Evolutionary conservation across 306 rosid genomes (phyloP), one percentile per base, ranked within the genome.

Genomic region (Cucurbita argyrosperma): DNA sequence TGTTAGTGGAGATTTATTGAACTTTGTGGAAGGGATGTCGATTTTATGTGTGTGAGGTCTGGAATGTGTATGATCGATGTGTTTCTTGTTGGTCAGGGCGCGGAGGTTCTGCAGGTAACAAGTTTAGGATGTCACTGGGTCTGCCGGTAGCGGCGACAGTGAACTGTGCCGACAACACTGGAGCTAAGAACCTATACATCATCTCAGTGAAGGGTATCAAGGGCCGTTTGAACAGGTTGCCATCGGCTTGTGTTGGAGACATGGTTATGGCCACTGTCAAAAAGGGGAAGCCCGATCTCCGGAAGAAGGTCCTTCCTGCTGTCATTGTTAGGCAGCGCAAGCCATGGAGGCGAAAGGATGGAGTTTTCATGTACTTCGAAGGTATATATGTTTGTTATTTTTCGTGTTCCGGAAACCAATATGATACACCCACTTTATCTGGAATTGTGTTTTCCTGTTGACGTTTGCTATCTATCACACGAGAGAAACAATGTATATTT

Each of bases 331-430:
- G 92, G 77, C 90, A 85, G 80, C 85, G 85, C 76, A 87, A 87
- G 82, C 92, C 90, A 0, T 88, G 88, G 88, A 62, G 92, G 60
- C 74, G 95, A 85, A 91, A 89, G 90, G 92, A 89, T 38, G 87
- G 88, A 3, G 88, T 85, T 55, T 88, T 55, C 82, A 88, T 85
- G 85, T 88, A 84, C 78, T 87, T 90, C 46, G 90, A 87, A 84
- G 95, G 90, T 90, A 12, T n/a, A 10, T 74, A 0, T 7, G 19
- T n/a, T 1, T 6, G 13, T 14, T 6, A 0, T 38, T 37, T 38
- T 0, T 1, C 14, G 4, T 68, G 21, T 7, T 7, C 13, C 23
- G 11, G 18, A 12, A 5, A 23, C 42, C 6, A 11, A 18, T 43
- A 65, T 46, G 7, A 46, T 47, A 14, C 38, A 14, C 21, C 1